phyloP scores from a whole-genome alignment of 139 green algal species.

The Pleodorina starrii region DNA sequence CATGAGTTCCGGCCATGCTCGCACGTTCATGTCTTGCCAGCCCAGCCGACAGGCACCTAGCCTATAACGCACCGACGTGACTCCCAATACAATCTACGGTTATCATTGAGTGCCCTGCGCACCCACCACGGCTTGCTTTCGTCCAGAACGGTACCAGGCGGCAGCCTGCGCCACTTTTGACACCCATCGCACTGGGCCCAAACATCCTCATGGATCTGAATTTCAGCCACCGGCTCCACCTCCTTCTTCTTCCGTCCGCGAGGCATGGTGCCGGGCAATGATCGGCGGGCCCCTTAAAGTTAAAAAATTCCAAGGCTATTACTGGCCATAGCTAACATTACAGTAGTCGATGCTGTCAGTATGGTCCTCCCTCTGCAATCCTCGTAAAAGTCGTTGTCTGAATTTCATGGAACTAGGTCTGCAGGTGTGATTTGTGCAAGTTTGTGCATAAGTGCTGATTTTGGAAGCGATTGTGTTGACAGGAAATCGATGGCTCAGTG shows the following conservation, averaged over 20 bases:
- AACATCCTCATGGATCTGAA: constrained; percentile 53
- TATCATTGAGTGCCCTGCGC: too few relatives aligned
- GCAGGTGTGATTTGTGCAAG: too few relatives aligned
- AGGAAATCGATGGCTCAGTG: too few relatives aligned
- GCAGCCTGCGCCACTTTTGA: constrained; percentile 59
- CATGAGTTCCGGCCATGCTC: background rate
- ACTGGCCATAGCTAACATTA: background rate
- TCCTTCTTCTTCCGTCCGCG: constrained; percentile 31
- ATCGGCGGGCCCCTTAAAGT: too few relatives aligned
- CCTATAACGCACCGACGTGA: too few relatives aligned
- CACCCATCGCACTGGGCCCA: constrained; percentile 58
- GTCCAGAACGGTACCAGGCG: constrained; percentile 52
- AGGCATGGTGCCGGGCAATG: too few relatives aligned
- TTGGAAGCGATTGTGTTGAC: too few relatives aligned
- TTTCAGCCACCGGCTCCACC: background rate
- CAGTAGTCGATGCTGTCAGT: too few relatives aligned
- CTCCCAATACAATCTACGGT: background rate
- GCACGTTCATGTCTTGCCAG: background rate
- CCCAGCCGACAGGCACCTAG: background rate
- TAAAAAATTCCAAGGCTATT: background rate
- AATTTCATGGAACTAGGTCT: too few relatives aligned
- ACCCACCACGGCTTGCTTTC: constrained; percentile 49
- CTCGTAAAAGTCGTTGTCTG: too few relatives aligned
- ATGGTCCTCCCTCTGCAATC: too few relatives aligned
- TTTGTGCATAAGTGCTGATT: too few relatives aligned